Evolutionary conservation across 805 yeast genomes (phyloP).

Genomic region (Suhomyces vadensis): DNA sequence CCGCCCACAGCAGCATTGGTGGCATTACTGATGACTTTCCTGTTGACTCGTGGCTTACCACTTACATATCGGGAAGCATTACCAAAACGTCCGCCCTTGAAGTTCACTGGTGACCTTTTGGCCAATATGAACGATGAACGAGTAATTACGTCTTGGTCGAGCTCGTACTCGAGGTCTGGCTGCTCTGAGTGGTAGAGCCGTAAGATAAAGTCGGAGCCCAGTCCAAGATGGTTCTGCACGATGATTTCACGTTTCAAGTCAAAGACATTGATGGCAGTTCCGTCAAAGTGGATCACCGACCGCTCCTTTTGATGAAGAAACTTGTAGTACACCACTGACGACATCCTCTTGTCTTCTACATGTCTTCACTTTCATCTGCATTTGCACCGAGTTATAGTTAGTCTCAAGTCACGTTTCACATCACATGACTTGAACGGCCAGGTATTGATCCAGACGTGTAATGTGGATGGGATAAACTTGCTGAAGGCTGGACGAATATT

Average conservation of each 20-base stretch:
- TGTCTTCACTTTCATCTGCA: no score
- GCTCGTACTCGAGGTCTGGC: slow-evolving; percentile 70
- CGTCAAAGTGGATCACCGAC: slow-evolving; percentile 84
- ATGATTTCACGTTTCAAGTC: slow-evolving; percentile 92
- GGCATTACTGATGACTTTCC: slow-evolving; percentile 37
- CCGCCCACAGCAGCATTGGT: slow-evolving; percentile 16
- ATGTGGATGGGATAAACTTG: no score
- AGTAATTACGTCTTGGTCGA: slow-evolving; percentile 89
- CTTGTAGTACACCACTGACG: slow-evolving; percentile 83
- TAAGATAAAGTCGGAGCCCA: slow-evolving; percentile 82
- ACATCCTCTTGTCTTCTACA: no score
- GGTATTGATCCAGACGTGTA: no score
- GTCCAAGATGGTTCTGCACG: slow-evolving; percentile 73
- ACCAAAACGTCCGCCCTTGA: slow-evolving; percentile 27
- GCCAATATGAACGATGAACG: slow-evolving; percentile 84
- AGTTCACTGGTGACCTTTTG: slow-evolving; percentile 68
- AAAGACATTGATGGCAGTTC: slow-evolving; percentile 93
- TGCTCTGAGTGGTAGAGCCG: slow-evolving; percentile 58
- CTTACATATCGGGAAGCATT: slow-evolving; percentile 71
- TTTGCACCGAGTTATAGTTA: no score
- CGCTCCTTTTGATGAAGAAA: slow-evolving; percentile 82
- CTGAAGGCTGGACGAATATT: no score
- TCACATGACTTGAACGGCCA: no score
- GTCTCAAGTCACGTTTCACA: no score
- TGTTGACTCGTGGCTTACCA: slow-evolving; percentile 60